phyloP scores from a whole-genome alignment of 1,139 yeast genomes.

The Blastobotrys indianensis region DNA sequence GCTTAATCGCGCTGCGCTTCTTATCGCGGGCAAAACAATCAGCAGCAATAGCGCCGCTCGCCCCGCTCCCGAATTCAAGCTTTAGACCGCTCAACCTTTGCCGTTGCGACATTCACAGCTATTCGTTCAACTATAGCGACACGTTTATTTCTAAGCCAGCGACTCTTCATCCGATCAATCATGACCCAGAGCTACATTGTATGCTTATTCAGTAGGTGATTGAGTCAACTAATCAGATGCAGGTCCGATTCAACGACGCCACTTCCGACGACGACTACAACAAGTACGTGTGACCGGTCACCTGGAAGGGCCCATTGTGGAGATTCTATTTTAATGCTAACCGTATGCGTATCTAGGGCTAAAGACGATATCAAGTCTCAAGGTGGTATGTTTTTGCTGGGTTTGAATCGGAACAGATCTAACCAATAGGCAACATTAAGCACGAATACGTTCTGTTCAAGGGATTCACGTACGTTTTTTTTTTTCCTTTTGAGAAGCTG shows the following conservation, averaged over 20 bases:
- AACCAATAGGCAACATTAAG: conserved; percentile 17
- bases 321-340: not conserved
- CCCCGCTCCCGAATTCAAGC: too few species aligned
- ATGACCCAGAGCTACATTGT: conserved; percentile 9
- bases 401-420: not conserved
- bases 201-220: not conserved
- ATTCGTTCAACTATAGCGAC: too few species aligned
- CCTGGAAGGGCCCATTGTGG: not conserved
- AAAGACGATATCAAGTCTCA: conserved; percentile 6
- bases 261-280: conserved; percentile 23
- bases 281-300: conserved; percentile 17
- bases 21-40: too few species aligned
- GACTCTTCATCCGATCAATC: not conserved
- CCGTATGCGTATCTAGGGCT: conserved; percentile 4
- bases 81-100: too few species aligned
- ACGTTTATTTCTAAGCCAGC: not conserved
- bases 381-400: not conserved
- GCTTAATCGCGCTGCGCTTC: too few species aligned
- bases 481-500: not conserved
- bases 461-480: conserved; percentile 24
- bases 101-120: too few species aligned
- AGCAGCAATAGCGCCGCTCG: too few species aligned
- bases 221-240: not conserved
- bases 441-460: conserved; percentile 29
- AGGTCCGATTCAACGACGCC: conserved; percentile 28